Evolutionary conservation across 2,329 filamentous ascomycete species (phyloP), one percentile per base, ranked within the genome.

Genomic region (Clathrospora elynae): DNA sequence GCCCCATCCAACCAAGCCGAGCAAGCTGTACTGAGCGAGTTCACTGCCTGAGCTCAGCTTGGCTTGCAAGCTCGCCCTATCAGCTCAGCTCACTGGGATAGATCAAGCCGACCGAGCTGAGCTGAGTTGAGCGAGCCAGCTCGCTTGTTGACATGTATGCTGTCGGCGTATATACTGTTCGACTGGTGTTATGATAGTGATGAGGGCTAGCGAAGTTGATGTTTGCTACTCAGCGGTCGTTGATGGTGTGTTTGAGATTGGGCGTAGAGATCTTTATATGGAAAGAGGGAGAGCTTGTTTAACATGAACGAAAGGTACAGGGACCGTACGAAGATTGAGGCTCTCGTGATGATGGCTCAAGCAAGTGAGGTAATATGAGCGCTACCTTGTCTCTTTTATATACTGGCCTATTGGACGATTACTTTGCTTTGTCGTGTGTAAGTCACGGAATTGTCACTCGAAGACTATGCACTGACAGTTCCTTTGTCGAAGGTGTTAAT

Each of bases 291-390:
- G 10, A 23, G 26, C 10, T 24, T 31, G 20, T 22, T 31, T 16
- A 18, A 16, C n/a, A 35, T 22, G 34, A 10, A 38, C 13, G 23
- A 18, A 31, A 13, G 13, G n/a, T n/a, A 12, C n/a, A 12, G n/a
- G 18, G 29, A 31, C 11, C 35, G 34, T 29, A 38, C 41, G 26
- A 32, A 41, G 18, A n/a, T 25, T 32, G 26, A 35, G 26, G 37
- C 13, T 11, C 14, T 23, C n/a, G 13, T 18, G 14, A 16, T 28
- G 7, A 16, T 31, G 24, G 31, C n/a, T 26, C 12, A 32, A 32
- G 29, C 11, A 30, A 22, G 23, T 16, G 5, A 32, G 24, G 35
- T 14, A 35, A 11, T 40, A 41, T 12, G 13, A 17, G 26, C 16
- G 17, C 26, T 10, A 25, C 28, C 3, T 9, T 14, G 3, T 16